These are phyloP conservation scores for Rhodocollybia butyracea DNA, from an alignment of 768 basidiomycete species.

Conservation along the genomic window DNA sequence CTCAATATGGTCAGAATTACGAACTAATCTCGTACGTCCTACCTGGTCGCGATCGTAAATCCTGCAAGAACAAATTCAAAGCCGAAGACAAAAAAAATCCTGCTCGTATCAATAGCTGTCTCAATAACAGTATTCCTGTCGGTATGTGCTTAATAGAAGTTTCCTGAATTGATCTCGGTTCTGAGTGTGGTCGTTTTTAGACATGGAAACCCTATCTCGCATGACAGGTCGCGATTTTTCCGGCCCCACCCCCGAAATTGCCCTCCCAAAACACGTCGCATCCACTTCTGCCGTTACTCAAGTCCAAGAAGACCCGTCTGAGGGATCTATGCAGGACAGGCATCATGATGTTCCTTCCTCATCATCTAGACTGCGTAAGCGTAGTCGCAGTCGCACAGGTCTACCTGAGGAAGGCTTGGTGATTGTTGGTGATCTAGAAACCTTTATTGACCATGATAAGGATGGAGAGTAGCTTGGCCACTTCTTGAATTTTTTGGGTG, in stretches of 20 bases:
- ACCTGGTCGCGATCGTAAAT: slow-evolving; percentile 81
- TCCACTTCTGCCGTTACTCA: neutral
- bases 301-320: neutral
- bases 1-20: slow-evolving; percentile 90
- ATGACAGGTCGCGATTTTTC: slow-evolving; percentile 88
- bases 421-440: slow-evolving; percentile 19
- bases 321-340: neutral
- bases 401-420: slow-evolving; percentile 18
- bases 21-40: slow-evolving; percentile 86
- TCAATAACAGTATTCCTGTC: slow-evolving; percentile 75
- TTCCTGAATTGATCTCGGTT: neutral
- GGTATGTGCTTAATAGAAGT: slow-evolving; percentile 41
- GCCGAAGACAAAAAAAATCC: slow-evolving; percentile 82
- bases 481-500: neutral
- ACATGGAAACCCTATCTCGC: slow-evolving; percentile 68
- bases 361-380: slow-evolving; percentile 14
- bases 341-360: neutral
- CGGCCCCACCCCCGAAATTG: slow-evolving; percentile 73
- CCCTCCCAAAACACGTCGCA: slow-evolving; percentile 29
- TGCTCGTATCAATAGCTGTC: slow-evolving; percentile 67
- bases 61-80: slow-evolving; percentile 93
- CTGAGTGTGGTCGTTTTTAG: slow-evolving; percentile 29
- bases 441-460: slow-evolving; percentile 7
- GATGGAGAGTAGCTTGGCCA: neutral
- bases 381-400: slow-evolving; percentile 20